Percentiles rank a stretch among this genome's conserved stretches.
These are phyloP conservation scores for Aquilaria agallochum DNA, from an alignment of 441 rosid species.

Conservation along the genomic window DNA sequence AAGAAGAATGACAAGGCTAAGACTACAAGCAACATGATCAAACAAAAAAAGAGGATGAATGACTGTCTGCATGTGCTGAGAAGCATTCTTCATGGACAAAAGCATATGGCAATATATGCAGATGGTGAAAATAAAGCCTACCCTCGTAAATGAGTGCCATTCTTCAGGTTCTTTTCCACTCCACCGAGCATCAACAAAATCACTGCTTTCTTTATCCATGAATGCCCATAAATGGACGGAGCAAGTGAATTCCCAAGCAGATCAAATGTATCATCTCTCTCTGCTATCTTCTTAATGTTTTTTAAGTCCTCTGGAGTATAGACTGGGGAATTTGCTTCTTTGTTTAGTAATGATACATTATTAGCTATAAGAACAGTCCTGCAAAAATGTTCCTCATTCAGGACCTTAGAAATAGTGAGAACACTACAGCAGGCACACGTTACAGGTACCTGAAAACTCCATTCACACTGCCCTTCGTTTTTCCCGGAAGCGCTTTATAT, in stretches of 20 bases:
- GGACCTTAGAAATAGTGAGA: constrained; percentile 11
- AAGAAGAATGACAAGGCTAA: constrained; percentile 2
- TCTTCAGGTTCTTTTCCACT: constrained; percentile 88
- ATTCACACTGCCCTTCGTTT: constrained; percentile 91
- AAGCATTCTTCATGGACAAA: too few relatives aligned
- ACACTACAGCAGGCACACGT: neutral
- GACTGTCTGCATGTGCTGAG: too few relatives aligned
- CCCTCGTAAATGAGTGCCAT: constrained; percentile 98
- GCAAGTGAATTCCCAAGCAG: constrained; percentile 89
- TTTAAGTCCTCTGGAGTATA: constrained; percentile 75
- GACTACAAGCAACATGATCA: neutral
- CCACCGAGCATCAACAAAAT: constrained; percentile 93
- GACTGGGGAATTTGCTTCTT: constrained; percentile 95
- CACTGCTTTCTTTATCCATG: constrained; percentile 98
- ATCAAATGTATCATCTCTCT: constrained; percentile 84
- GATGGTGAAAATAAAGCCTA: constrained; percentile 24
- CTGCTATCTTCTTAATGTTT: constrained; percentile 84
- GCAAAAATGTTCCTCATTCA: constrained; percentile 24
- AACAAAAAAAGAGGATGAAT: too few relatives aligned
- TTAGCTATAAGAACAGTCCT: constrained; percentile 95
- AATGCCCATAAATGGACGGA: constrained; percentile 95
- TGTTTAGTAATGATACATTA: constrained; percentile 83
- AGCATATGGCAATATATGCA: too few relatives aligned
- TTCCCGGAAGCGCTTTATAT: constrained; percentile 96
- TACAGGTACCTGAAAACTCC: constrained; percentile 85